A percentile compares a stretch with the other conserved stretches of the same genome.
Evolutionary conservation across 768 basidiomycete species (phyloP).

Genomic region (Auriculariales sp.): DNA sequence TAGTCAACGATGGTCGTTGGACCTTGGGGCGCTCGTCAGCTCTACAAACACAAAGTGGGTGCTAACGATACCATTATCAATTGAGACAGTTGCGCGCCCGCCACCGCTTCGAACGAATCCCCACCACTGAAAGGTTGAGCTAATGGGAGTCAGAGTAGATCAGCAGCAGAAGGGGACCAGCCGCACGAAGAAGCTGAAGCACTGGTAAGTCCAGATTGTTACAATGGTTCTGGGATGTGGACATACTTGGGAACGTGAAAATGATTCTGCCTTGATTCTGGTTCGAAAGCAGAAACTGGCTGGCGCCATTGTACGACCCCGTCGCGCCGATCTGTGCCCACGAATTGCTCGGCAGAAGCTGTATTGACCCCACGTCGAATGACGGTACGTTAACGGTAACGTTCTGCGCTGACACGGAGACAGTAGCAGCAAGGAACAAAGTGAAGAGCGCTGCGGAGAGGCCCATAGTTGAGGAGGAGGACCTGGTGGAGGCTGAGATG

Average conservation of each 20-base stretch:
- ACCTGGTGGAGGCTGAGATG: too few relatives aligned
- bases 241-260: neutral
- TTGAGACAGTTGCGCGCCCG: neutral
- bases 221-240: neutral
- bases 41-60: too few relatives aligned
- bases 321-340: neutral
- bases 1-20: neutral
- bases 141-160: neutral
- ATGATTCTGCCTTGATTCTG: neutral
- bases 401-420: neutral
- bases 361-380: neutral
- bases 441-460: too few relatives aligned
- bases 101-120: slow-evolving; percentile 1
- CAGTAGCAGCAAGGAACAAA: too few relatives aligned
- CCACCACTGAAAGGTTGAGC: neutral
- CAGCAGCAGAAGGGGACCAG: neutral
- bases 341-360: neutral
- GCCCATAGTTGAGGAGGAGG: too few relatives aligned
- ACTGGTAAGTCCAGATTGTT: neutral
- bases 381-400: neutral
- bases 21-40: too few relatives aligned
- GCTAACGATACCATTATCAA: neutral
- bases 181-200: neutral
- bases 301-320: neutral
- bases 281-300: neutral